Base-by-base conservation (phyloP, 2,329 filamentous ascomycete species). In the Claviceps lovelessii region DNA sequence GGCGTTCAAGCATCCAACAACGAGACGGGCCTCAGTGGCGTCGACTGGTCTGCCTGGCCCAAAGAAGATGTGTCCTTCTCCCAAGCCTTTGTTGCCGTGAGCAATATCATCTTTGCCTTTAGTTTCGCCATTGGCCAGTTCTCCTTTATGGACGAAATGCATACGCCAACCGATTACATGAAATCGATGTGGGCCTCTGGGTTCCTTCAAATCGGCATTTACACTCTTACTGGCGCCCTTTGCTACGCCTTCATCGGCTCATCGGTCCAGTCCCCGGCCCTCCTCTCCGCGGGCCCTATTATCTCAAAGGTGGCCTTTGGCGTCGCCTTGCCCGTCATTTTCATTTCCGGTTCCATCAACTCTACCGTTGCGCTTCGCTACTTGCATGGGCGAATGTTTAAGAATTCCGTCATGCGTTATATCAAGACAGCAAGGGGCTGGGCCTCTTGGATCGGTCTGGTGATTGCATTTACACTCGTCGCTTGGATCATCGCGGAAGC, bases 301-400 rank as follows among this genome's bases (percentile, higher is more conserved):
- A 67, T 87, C 29, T 77, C 79, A 52, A 86, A 86, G 64, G 68
- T 88, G 8, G 83, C 84, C 2, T 89, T 85, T 62, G 84, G 83
- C 35, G 67, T 88, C 58, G 85, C 83, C 0, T 72, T 85, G 4
- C 85, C 85, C 13, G 87, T 85, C 53, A 88, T 89, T 64, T 76
- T 88, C 61, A 82, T 89, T 58, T 84, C 85, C 0, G 86, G 85
- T 50, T 83, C 85, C 23, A 84, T 88, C 65, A 84, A 86, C 68
- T 74, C 72, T 45, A 74, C 71, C 2, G 72, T 72, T 31, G 68
- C 65, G 4, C 45, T 47, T 23, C 72, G 73, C 28, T 76, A 76
- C 57, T 64, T 76, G 56, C 73, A 75, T 61, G 72, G 68, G 9
- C 71, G 73, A 39, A 56, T 71, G n/a, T 76, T 67, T 63, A 68